These are phyloP conservation scores for Calonectria henricotiae DNA, from an alignment of 2,329 filamentous ascomycete genomes.

Conservation along the genomic window DNA sequence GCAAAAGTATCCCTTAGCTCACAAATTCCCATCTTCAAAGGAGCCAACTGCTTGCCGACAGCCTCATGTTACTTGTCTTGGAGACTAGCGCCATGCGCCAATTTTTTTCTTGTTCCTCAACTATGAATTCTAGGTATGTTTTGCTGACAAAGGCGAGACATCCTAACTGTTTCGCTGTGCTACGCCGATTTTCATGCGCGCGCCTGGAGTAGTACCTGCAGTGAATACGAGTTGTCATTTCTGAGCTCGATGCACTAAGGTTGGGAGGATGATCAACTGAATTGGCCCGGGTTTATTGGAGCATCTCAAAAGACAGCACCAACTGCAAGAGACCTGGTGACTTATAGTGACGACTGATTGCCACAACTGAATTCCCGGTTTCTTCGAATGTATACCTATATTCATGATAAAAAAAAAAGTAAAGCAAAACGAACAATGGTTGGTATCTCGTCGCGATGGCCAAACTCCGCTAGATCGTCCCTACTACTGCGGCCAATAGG, in stretches of 20 bases:
- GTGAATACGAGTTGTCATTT: constrained; percentile 25
- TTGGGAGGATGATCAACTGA: background rate
- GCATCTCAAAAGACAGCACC: background rate
- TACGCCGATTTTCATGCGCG: background rate
- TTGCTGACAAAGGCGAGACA: constrained; percentile 5
- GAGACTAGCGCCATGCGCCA: constrained; percentile 5
- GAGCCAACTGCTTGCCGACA: background rate
- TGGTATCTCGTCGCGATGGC: constrained; percentile 4
- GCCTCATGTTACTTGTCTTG: constrained; percentile 1
- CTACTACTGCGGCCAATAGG: background rate
- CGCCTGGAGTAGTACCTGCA: constrained; percentile 20
- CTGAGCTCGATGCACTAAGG: constrained; percentile 14
- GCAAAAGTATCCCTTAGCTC: background rate
- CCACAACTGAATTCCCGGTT: background rate
- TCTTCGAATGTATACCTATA: background rate
- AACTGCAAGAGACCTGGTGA: too few species aligned
- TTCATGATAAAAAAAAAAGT: constrained; percentile 8
- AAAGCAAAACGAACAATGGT: constrained; percentile 2
- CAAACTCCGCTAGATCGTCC: background rate
- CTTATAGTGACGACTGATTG: background rate
- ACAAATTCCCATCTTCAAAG: background rate
- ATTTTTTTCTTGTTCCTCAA: background rate
- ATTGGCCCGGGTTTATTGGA: background rate
- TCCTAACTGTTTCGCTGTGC: background rate
- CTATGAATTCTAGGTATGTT: background rate